These are phyloP conservation scores for Chrysanthemum seticuspe DNA, from an alignment of 129 eudicot species.

Conservation along the genomic window DNA sequence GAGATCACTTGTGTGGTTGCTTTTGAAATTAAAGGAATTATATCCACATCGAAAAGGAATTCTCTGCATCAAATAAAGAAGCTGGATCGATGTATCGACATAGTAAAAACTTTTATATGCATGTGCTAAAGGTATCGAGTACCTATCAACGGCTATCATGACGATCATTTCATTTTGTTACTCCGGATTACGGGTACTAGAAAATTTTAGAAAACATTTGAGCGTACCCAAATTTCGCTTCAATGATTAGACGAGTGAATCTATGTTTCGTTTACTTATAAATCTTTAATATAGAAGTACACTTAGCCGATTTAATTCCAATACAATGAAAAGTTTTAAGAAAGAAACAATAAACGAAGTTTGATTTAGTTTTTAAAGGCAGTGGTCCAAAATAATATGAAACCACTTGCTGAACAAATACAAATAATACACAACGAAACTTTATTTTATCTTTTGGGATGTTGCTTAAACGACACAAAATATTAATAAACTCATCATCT, in stretches of 20 bases:
- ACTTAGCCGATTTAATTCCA: background rate
- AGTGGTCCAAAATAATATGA: slow-evolving; percentile 13
- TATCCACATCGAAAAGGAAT: background rate
- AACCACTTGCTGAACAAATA: background rate
- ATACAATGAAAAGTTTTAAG: background rate
- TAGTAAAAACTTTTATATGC: slow-evolving; percentile 1
- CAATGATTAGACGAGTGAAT: too few relatives aligned
- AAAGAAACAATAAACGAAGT: background rate
- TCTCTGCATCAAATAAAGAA: slow-evolving; percentile 3
- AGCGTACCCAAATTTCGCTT: too few relatives aligned
- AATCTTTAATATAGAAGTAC: background rate
- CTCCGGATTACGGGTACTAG: background rate
- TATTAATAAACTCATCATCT: background rate
- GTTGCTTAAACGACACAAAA: background rate
- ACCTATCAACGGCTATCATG: slow-evolving; percentile 3
- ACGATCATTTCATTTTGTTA: background rate
- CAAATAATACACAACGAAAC: background rate
- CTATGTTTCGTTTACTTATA: too few relatives aligned
- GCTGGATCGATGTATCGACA: slow-evolving; percentile 11
- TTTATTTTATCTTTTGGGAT: background rate
- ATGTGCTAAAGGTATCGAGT: slow-evolving; percentile 6
- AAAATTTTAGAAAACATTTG: background rate
- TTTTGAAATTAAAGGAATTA: slow-evolving; percentile 15
- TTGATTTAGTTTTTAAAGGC: background rate
- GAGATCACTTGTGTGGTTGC: slow-evolving; percentile 14